These are phyloP conservation scores for Urtica urens DNA, from an alignment of 306 rosid species.

Conservation along the genomic window DNA sequence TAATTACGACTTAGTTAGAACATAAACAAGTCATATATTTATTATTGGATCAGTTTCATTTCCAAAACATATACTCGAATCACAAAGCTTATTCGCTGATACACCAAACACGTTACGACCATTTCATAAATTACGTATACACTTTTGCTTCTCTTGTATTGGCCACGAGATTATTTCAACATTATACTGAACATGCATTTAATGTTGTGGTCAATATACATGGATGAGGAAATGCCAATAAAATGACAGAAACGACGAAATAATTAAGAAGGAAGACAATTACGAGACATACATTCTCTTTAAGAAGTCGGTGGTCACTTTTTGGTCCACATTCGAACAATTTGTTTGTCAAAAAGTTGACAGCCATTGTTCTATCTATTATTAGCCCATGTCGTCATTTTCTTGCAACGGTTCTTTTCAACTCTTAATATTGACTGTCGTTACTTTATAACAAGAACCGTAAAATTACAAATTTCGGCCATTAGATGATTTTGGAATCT, in stretches of 20 bases:
- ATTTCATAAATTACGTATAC: too few relatives aligned
- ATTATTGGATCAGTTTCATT: too few relatives aligned
- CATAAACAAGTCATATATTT: too few relatives aligned
- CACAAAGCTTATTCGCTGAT: too few relatives aligned
- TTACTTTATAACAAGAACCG: too few relatives aligned
- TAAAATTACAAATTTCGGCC: too few relatives aligned
- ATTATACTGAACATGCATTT: not conserved
- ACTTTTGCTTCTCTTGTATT: too few relatives aligned
- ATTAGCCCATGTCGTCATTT: not conserved
- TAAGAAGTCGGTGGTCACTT: conserved; percentile 34
- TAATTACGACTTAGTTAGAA: too few relatives aligned
- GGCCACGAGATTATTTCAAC: too few relatives aligned
- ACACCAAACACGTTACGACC: too few relatives aligned
- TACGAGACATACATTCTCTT: conserved; percentile 22
- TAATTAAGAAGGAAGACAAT: not conserved
- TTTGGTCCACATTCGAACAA: conserved; percentile 17
- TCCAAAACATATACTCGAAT: too few relatives aligned
- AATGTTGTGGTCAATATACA: not conserved
- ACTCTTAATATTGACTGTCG: not conserved
- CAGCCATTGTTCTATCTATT: conserved; percentile 14
- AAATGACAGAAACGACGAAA: not conserved
- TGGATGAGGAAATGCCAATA: conserved; percentile 9
- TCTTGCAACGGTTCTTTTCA: not conserved
- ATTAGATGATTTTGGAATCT: too few relatives aligned
- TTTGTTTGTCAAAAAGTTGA: conserved; percentile 24